Conservation (phyloP, 352 stramenopile genomes). For the Phytopythium helicoides region DNA sequence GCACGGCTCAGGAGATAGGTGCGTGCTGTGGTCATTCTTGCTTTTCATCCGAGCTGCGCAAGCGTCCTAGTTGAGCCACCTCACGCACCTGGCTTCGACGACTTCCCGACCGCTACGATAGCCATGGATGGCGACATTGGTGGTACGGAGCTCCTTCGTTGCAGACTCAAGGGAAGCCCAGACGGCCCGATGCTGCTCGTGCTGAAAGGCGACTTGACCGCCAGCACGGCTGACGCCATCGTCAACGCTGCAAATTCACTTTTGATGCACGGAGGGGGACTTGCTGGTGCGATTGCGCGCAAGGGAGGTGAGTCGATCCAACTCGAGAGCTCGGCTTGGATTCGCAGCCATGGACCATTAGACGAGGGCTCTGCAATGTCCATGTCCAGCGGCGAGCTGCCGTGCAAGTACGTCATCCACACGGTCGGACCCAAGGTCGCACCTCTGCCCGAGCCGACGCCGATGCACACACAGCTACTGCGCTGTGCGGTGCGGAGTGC, state of each 20-base stretch:
- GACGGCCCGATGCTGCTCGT: slow-evolving; percentile 22
- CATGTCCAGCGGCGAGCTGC: slow-evolving; percentile 27
- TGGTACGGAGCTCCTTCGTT: too few relatives aligned
- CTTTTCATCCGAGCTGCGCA: too few relatives aligned
- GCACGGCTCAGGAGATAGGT: too few relatives aligned
- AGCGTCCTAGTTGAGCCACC: too few relatives aligned
- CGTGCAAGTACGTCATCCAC: slow-evolving; percentile 44
- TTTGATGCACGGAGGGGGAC: slow-evolving; percentile 32
- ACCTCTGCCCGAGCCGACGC: slow-evolving; percentile 9
- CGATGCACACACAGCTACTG: slow-evolving; percentile 22
- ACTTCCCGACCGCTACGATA: too few relatives aligned
- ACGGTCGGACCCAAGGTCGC: slow-evolving; percentile 32
- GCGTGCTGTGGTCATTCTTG: too few relatives aligned
- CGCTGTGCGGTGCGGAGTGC: slow-evolving; percentile 33
- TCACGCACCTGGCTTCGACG: too few relatives aligned
- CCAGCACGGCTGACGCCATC: slow-evolving; percentile 32
- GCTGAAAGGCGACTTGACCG: slow-evolving; percentile 38
- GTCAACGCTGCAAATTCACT: slow-evolving; percentile 40
- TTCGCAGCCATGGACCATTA: slow-evolving; percentile 18
- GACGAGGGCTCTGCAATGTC: slow-evolving; percentile 30
- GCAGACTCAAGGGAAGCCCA: background rate
- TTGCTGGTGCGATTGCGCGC: slow-evolving; percentile 28
- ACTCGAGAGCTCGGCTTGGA: slow-evolving; percentile 26
- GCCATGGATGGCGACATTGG: too few relatives aligned
- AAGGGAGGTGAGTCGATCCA: slow-evolving; percentile 29